Evolutionary conservation across 805 yeast species (phyloP).

Genomic region (Candida ficus): DNA sequence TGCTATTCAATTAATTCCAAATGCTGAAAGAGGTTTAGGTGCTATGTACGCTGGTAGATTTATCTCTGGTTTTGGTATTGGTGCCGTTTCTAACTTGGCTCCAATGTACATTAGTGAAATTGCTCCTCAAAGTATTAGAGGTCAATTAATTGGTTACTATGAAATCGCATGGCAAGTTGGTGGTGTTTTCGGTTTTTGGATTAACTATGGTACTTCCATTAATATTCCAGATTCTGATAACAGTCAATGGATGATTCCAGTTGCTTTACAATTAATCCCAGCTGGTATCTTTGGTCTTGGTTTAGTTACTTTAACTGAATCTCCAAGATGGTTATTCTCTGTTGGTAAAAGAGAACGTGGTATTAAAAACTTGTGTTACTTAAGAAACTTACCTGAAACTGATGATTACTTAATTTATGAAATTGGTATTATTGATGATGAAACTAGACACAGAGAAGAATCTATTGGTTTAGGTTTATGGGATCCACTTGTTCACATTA

Average conservation of each 20-base stretch:
- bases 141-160: conserved; percentile 40
- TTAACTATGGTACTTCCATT: conserved; percentile 16
- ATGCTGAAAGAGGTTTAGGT: conserved; percentile 29
- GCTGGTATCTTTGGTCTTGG: conserved; percentile 26
- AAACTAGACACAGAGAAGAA: conserved; percentile 18
- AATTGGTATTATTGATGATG: conserved; percentile 27
- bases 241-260: conserved; percentile 43
- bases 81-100: conserved; percentile 45
- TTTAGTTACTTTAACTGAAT: conserved; percentile 32
- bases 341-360: conserved; percentile 29
- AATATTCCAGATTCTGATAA: conserved; percentile 26
- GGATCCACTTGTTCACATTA: conserved; percentile 29
- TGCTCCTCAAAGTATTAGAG: conserved; percentile 42
- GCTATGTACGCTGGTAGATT: conserved; percentile 49
- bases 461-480: conserved; percentile 33
- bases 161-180: conserved; percentile 42
- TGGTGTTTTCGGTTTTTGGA: conserved; percentile 18
- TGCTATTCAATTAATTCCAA: conserved; percentile 32
- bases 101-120: conserved; percentile 45
- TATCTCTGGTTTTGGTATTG: conserved; percentile 45
- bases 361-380: conserved; percentile 29
- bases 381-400: conserved; percentile 34
- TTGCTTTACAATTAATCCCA: conserved; percentile 43
- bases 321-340: conserved; percentile 41
- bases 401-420: conserved; percentile 39